A percentile compares a stretch with the other conserved stretches of the same genome.
These are phyloP conservation scores for Leucocoprinus leucothites DNA, from an alignment of 768 basidiomycete genomes.

Conservation along the genomic window DNA sequence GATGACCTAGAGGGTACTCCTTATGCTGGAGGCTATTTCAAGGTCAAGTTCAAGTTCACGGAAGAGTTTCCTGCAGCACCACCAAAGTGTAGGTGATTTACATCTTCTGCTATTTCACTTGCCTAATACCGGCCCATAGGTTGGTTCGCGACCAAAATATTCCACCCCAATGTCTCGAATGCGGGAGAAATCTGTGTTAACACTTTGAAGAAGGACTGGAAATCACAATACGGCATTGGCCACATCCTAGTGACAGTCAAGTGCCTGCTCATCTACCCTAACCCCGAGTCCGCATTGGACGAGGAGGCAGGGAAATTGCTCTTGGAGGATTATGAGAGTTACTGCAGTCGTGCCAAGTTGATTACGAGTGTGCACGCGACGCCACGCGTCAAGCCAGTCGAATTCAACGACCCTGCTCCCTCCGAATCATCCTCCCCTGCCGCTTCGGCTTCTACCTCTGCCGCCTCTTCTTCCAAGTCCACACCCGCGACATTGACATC, in stretches of 20 bases:
- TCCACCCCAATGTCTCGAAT: constrained; percentile 93
- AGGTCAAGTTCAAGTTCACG: constrained; percentile 82
- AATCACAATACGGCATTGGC: constrained; percentile 83
- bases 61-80: constrained; percentile 93
- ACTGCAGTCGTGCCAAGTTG: constrained; percentile 80
- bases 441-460: constrained; percentile 18
- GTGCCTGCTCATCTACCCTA: constrained; percentile 94
- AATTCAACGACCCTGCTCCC: constrained; percentile 54
- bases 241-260: constrained; percentile 93
- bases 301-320: constrained; percentile 94
- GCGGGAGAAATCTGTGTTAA: constrained; percentile 95
- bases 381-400: constrained; percentile 66
- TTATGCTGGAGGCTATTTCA: constrained; percentile 66
- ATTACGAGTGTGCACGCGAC: constrained; percentile 93
- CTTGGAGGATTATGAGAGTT: constrained; percentile 85
- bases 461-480: constrained; percentile 17
- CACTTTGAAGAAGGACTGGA: constrained; percentile 97
- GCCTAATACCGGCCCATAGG: constrained; percentile 41
- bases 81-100: constrained; percentile 73
- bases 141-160: constrained; percentile 91
- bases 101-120: neutral
- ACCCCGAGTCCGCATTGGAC: constrained; percentile 93
- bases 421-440: constrained; percentile 14
- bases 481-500: neutral
- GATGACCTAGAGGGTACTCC: constrained; percentile 51